Base-by-base conservation (phyloP, 1,139 yeast genomes). In the Ogataea hybrid region DNA sequence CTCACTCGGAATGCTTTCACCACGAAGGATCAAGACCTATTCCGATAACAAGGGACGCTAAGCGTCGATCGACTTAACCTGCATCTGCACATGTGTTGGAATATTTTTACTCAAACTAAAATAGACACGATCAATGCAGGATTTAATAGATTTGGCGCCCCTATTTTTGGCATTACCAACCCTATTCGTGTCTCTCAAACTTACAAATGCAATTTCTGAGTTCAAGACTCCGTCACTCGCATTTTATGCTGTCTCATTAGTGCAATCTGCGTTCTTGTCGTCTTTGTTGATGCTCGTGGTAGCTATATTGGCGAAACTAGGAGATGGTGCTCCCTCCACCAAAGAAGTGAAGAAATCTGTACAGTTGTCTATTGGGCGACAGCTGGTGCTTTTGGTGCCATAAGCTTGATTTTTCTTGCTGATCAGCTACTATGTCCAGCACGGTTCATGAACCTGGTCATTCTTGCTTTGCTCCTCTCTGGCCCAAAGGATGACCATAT, bases 81-180 rank as follows among this genome's bases (percentile, higher is more conserved):
- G 8, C 20, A 18, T 18, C 20, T 18, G 6, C 8, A 18, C 8
- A 18, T 18, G 20, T 18, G 20, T 18, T 18, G 20, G 6, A 18
- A 18, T 18, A 25, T n/a, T 20, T 18, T 27, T 25, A 6, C 14
- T 18, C 20, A 18, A 18, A 18, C 20, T 18, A 32, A 35, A 32
- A 31, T 25, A 41, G 32, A 28, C 32, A 18, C 32, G n/a, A 18
- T 18, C 12, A 27, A 34, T 32, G 31, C 35, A 33, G 12, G 36
- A 22, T 10, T 12, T 39, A 18, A 37, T 58, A 6, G 64, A 61
- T 27, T 42, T 59, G 25, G 55, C 64, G 1, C 67, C 67, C 5
- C 36, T 61, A 30, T 57, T 58, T 32, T 37, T 62, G 31, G 52
- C 65, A 2, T 41, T 62, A n/a, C 66, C 67, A 9, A 57, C 63